Percentiles rank a stretch among this genome's conserved stretches.
phyloP scores from a whole-genome alignment of 306 rosid genomes.

The Casuarina cunninghamiana region DNA sequence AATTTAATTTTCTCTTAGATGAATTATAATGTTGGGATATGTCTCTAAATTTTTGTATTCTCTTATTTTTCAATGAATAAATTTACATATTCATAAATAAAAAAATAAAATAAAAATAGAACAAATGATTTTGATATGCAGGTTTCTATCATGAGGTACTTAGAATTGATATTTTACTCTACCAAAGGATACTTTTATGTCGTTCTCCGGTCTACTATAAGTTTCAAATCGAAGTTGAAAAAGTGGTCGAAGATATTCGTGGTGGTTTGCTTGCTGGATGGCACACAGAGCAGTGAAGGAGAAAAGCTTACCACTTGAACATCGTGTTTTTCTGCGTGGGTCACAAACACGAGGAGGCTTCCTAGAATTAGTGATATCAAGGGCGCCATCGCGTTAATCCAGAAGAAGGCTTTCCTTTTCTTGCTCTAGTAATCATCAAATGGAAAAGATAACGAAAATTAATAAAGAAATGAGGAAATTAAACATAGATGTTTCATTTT shows the following conservation, averaged over 20 bases:
- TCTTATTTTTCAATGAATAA: too few species aligned
- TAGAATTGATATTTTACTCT: too few species aligned
- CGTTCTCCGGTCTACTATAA: too few species aligned
- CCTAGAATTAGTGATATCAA: slow-evolving; percentile 71
- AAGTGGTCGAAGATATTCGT: not conserved
- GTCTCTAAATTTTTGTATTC: too few species aligned
- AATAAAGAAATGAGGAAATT: not conserved
- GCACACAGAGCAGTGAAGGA: not conserved
- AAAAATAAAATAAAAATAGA: too few species aligned
- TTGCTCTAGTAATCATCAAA: slow-evolving; percentile 58
- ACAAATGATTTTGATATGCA: too few species aligned
- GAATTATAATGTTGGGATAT: too few species aligned
- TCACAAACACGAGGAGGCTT: slow-evolving; percentile 67
- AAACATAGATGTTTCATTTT: not conserved
- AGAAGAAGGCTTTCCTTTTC: slow-evolving; percentile 66
- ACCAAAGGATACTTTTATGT: too few species aligned
- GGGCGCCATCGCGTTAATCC: slow-evolving; percentile 96
- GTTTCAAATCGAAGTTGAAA: too few species aligned
- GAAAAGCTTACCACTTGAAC: slow-evolving; percentile 71
- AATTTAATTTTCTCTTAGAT: too few species aligned
- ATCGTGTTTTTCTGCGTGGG: slow-evolving; percentile 89
- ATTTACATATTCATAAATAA: too few species aligned
- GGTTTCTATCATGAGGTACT: too few species aligned
- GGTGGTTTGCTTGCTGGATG: slow-evolving; percentile 4
- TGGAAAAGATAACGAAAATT: not conserved